A percentile compares a stretch with the other conserved stretches of the same genome.
phyloP scores from a whole-genome alignment of 495 filamentous ascomycete species.

The Aspergillus olivimuriae region DNA sequence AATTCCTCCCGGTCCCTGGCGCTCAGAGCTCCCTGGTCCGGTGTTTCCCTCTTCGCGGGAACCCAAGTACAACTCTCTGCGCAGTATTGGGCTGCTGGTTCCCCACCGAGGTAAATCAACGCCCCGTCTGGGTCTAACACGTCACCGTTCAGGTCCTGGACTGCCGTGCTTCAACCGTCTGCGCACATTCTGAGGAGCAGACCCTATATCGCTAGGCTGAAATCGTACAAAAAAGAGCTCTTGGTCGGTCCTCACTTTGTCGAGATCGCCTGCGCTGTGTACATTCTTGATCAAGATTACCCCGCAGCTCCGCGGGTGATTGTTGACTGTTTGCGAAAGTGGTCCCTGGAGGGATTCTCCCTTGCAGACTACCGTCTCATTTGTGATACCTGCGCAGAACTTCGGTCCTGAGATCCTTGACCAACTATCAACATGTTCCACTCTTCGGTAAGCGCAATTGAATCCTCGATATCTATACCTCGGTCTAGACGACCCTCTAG shows the following conservation, averaged over 20 bases:
- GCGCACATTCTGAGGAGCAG: not conserved
- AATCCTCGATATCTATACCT: not conserved
- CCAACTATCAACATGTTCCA: constrained; percentile 29
- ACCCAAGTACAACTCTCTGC: not conserved
- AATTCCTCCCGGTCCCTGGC: not conserved
- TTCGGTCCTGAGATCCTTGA: not conserved
- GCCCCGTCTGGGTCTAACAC: constrained; percentile 6
- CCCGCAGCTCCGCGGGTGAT: no score
- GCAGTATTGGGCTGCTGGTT: not conserved
- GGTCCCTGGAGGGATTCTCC: no score
- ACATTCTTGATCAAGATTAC: no score
- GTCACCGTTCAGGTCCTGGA: constrained; percentile 7
- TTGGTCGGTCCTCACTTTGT: no score
- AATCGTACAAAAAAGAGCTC: no score
- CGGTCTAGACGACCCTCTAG: not conserved
- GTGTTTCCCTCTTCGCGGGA: not conserved
- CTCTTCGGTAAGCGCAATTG: constrained; percentile 27
- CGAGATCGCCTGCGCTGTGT: not conserved
- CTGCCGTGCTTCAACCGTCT: not conserved
- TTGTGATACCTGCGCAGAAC: not conserved
- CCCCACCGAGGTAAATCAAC: constrained; percentile 1
- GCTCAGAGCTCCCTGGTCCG: not conserved
- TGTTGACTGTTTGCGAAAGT: no score
- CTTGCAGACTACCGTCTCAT: not conserved
- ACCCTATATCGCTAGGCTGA: no score